Evolutionary conservation across 768 basidiomycete species (phyloP).

Genomic region (Trametes elegans): DNA sequence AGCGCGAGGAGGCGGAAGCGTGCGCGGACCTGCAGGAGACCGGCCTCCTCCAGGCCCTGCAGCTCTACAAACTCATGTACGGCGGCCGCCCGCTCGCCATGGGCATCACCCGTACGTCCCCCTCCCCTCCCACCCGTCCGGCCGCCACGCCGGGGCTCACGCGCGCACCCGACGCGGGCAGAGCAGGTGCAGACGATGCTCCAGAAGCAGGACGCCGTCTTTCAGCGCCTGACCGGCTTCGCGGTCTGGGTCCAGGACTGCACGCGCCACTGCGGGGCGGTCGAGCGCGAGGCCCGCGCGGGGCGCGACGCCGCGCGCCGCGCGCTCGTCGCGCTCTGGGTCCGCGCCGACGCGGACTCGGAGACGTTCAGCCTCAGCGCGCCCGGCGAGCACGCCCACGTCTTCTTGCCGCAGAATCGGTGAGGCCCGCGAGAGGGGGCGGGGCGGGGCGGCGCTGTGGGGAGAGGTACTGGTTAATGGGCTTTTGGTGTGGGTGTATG

Average conservation of each 20-base stretch:
- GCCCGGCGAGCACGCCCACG: constrained; percentile 11
- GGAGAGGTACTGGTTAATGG: not conserved
- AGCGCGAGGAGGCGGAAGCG: constrained; percentile 9
- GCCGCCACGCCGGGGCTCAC: not conserved
- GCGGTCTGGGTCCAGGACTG: constrained; percentile 25
- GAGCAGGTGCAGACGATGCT: constrained; percentile 22
- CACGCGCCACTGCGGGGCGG: constrained; percentile 20
- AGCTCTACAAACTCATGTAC: constrained; percentile 26
- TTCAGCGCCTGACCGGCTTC: constrained; percentile 18
- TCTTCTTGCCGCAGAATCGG: constrained; percentile 1
- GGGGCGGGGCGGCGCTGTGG: not conserved
- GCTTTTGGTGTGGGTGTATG: not conserved
- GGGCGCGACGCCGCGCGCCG: constrained; percentile 20
- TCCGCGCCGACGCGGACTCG: constrained; percentile 12
- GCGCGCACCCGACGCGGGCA: not conserved
- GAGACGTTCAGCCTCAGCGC: constrained; percentile 10
- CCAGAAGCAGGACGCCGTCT: constrained; percentile 22
- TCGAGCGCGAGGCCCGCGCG: constrained; percentile 18
- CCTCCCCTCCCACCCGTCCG: not conserved
- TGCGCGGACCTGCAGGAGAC: constrained; percentile 15
- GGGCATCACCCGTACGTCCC: constrained; percentile 23
- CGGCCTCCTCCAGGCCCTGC: constrained; percentile 20
- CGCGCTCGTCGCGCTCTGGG: constrained; percentile 22
- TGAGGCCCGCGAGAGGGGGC: not conserved
- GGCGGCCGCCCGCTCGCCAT: constrained; percentile 22